phyloP scores from a whole-genome alignment of 768 basidiomycete species.

The Wakefieldia striispora region DNA sequence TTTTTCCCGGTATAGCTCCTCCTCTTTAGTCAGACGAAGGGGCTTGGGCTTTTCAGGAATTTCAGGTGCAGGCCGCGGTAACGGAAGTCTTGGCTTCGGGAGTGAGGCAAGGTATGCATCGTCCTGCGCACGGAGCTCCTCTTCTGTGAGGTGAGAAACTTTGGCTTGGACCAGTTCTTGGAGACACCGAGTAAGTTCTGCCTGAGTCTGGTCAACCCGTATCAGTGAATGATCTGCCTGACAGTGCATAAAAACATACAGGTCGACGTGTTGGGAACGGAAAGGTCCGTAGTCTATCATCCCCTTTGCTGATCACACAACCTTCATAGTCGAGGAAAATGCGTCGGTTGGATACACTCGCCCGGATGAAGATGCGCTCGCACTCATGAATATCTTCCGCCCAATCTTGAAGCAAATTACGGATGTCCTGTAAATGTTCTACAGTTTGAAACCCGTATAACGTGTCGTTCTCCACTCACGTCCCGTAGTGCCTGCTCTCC shows the following conservation, averaged over 20 bases:
- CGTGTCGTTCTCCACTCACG: slow-evolving; percentile 42
- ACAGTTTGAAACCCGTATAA: background rate
- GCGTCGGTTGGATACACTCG: slow-evolving; percentile 80
- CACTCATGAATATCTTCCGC: slow-evolving; percentile 80
- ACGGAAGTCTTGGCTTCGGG: slow-evolving; percentile 69
- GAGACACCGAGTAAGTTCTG: slow-evolving; percentile 85
- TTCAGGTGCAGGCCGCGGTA: slow-evolving; percentile 36
- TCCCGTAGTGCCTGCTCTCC: slow-evolving; percentile 93
- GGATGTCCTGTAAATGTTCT: slow-evolving; percentile 67
- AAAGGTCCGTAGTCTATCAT: slow-evolving; percentile 82
- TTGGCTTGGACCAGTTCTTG: slow-evolving; percentile 84
- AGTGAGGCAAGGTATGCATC: slow-evolving; percentile 87
- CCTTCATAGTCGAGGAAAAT: slow-evolving; percentile 91
- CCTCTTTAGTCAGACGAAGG: slow-evolving; percentile 73
- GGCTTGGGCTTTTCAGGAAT: slow-evolving; percentile 46
- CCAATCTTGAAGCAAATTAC: slow-evolving; percentile 81
- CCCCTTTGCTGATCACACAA: slow-evolving; percentile 72
- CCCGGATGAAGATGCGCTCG: slow-evolving; percentile 90
- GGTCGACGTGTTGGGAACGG: slow-evolving; percentile 96
- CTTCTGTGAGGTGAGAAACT: slow-evolving; percentile 82
- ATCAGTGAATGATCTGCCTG: slow-evolving; percentile 1
- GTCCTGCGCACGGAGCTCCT: slow-evolving; percentile 79
- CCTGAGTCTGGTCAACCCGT: slow-evolving; percentile 63
- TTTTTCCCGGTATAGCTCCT: slow-evolving; percentile 74
- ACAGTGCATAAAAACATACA: slow-evolving; percentile 42